phyloP scores from a whole-genome alignment of 75 land plant genomes.

The Cupressus sempervirens region DNA sequence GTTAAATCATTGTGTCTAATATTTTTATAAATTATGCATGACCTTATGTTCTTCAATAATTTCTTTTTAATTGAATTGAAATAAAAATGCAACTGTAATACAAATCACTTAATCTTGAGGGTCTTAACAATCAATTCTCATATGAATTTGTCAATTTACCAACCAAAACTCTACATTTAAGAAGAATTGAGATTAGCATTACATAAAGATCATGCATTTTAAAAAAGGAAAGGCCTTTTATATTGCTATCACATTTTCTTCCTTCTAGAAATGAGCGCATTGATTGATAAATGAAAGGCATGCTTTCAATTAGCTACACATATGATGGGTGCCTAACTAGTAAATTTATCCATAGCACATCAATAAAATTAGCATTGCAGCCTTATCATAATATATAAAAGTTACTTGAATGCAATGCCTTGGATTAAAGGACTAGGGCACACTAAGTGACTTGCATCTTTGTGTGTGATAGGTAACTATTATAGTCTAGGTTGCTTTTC shows the following conservation, averaged over 20 bases:
- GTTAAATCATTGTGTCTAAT: too few relatives aligned
- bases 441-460: background rate
- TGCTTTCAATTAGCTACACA: background rate
- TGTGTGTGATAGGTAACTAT: background rate
- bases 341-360: background rate
- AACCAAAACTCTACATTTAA: background rate
- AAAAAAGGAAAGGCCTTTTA: background rate
- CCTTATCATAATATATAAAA: too few relatives aligned
- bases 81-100: too few relatives aligned
- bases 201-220: too few relatives aligned
- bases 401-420: background rate
- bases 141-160: too few relatives aligned
- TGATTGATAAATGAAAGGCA: background rate
- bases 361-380: background rate
- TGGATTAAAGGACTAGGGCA: background rate
- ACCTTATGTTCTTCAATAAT: too few relatives aligned
- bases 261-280: background rate
- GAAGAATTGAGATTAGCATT: background rate
- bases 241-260: background rate
- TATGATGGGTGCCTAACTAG: background rate
- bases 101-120: too few relatives aligned
- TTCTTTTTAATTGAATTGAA: too few relatives aligned
- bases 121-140: too few relatives aligned
- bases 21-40: too few relatives aligned
- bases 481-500: background rate